Percentiles rank a stretch among this genome's conserved stretches.
Conservation (phyloP, 768 basidiomycete species). For the Asterophora lycoperdoides region DNA sequence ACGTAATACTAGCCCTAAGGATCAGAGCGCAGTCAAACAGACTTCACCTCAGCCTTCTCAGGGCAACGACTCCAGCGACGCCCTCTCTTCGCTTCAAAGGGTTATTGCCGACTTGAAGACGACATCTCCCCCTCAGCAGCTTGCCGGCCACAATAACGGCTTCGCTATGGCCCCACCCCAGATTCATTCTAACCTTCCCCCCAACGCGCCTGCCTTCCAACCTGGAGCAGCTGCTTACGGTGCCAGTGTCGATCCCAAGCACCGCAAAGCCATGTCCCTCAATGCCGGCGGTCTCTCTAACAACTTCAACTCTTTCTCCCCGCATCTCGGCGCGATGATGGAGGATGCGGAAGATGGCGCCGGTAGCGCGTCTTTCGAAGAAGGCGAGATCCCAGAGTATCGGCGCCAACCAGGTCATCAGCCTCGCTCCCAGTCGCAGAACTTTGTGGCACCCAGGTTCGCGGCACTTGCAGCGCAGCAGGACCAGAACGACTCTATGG, state of each 20-base stretch:
- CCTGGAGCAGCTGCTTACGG: slow-evolving; percentile 58
- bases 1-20: slow-evolving; percentile 40
- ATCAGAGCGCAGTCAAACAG: slow-evolving; percentile 42
- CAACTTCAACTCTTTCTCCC: slow-evolving; percentile 69
- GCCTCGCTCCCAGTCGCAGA: slow-evolving; percentile 74
- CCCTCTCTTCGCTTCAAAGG: slow-evolving; percentile 82
- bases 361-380: slow-evolving; percentile 49
- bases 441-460: slow-evolving; percentile 86
- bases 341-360: slow-evolving; percentile 72
- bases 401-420: slow-evolving; percentile 56
- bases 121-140: slow-evolving; percentile 58
- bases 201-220: slow-evolving; percentile 72
- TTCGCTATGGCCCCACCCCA: slow-evolving; percentile 48
- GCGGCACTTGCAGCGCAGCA: slow-evolving; percentile 74
- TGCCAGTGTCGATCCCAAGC: slow-evolving; percentile 52
- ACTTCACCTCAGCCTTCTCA: slow-evolving; percentile 43
- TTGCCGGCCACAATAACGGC: slow-evolving; percentile 42
- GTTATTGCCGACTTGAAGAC: slow-evolving; percentile 94
- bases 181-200: slow-evolving; percentile 47
- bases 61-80: slow-evolving; percentile 67
- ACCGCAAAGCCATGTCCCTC: slow-evolving; percentile 79
- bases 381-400: slow-evolving; percentile 73
- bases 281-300: slow-evolving; percentile 54
- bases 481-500: slow-evolving; percentile 57
- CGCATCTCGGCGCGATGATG: slow-evolving; percentile 79